A percentile compares a stretch with the other conserved stretches of the same genome.
phyloP scores from a whole-genome alignment of 768 basidiomycete species.

The Pseudohyphozyma bogoriensis region DNA sequence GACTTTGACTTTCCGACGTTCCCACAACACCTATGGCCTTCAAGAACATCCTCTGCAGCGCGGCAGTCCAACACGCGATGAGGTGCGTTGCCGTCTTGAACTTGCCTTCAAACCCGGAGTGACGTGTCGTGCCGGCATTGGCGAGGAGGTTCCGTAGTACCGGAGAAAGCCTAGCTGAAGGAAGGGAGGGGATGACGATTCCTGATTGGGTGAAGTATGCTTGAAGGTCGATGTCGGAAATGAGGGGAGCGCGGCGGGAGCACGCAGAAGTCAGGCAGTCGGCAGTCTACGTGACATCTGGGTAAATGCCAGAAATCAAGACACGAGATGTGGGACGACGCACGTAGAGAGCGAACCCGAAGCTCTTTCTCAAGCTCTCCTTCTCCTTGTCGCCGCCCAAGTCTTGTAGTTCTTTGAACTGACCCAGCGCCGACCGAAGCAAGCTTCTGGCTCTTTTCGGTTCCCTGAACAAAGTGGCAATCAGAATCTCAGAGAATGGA shows the following conservation, averaged over 20 bases:
- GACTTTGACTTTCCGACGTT: background rate
- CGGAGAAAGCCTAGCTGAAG: background rate
- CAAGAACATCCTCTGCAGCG: slow-evolving; percentile 1
- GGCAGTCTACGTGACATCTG: no score
- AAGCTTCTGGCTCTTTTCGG: background rate
- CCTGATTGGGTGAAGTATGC: background rate
- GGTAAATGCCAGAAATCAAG: no score
- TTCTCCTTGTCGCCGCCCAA: background rate
- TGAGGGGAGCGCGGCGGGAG: background rate
- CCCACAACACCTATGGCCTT: background rate
- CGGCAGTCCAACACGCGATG: slow-evolving; percentile 1
- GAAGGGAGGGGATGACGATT: slow-evolving; percentile 1
- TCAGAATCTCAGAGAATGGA: no score
- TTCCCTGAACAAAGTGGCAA: no score
- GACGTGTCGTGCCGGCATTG: no score
- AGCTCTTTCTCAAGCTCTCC: background rate
- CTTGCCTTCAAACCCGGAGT: no score
- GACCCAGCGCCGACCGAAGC: background rate
- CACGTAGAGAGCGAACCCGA: slow-evolving; percentile 5
- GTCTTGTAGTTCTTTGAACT: slow-evolving; percentile 10
- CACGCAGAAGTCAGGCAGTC: background rate
- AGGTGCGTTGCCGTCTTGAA: slow-evolving; percentile 9
- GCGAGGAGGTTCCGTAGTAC: background rate
- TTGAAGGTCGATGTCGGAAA: background rate
- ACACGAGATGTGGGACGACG: no score